Percentiles rank a stretch among this genome's conserved stretches.
These are phyloP conservation scores for Picea abies DNA, from an alignment of 83 land plant species.

Conservation along the genomic window DNA sequence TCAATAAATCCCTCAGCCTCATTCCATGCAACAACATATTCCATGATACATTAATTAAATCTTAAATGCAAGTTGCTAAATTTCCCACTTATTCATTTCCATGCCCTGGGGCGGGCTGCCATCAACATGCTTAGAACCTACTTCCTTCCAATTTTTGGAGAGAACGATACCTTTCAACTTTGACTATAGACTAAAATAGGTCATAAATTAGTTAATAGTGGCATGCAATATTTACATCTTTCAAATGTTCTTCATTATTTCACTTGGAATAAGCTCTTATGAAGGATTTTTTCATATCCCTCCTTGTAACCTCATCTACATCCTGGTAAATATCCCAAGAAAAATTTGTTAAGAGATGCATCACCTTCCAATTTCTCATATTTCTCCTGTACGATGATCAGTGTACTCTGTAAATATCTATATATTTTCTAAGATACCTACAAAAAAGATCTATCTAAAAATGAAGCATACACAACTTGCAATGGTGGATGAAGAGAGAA, in stretches of 20 bases:
- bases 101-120: constrained; percentile 86
- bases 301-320: constrained; percentile 93
- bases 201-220: neutral
- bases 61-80: constrained; percentile 9
- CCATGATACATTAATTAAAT: too few relatives aligned
- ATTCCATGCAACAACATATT: too few relatives aligned
- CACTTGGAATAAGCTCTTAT: constrained; percentile 47
- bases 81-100: constrained; percentile 93
- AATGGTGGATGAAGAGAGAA: too few relatives aligned
- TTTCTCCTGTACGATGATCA: constrained; percentile 67
- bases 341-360: constrained; percentile 94
- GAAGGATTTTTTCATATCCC: constrained; percentile 94
- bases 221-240: neutral
- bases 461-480: too few relatives aligned
- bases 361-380: constrained; percentile 98
- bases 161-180: constrained; percentile 89
- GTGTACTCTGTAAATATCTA: neutral
- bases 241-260: neutral
- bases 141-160: constrained; percentile 94
- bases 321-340: constrained; percentile 77
- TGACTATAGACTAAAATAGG: constrained; percentile 32
- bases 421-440: too few relatives aligned
- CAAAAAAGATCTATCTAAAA: too few relatives aligned
- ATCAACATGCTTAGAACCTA: constrained; percentile 78
- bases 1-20: too few relatives aligned